These are phyloP conservation scores for Basidioascus undulatus DNA, from an alignment of 768 basidiomycete species.

Conservation along the genomic window DNA sequence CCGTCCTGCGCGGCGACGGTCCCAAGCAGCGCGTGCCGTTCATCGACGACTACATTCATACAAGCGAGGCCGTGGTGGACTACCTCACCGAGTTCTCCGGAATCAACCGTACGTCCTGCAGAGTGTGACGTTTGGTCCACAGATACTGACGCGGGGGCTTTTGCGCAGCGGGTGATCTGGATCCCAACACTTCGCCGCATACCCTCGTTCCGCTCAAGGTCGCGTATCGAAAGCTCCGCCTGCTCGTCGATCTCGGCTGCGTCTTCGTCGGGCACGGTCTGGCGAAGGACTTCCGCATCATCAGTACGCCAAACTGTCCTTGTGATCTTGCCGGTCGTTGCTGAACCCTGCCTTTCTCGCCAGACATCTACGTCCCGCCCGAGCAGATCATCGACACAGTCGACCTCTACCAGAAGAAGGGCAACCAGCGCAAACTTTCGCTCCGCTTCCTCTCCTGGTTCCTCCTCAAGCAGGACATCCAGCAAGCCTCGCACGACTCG, in stretches of 20 bases:
- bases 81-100: slow-evolving; percentile 95
- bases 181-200: slow-evolving; percentile 54
- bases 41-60: slow-evolving; percentile 95
- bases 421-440: slow-evolving; percentile 65
- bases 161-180: slow-evolving; percentile 65
- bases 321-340: not conserved
- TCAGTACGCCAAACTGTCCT: no score
- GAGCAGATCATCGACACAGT: slow-evolving; percentile 93
- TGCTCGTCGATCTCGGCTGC: slow-evolving; percentile 81
- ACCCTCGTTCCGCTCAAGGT: slow-evolving; percentile 86
- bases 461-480: slow-evolving; percentile 73
- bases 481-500: slow-evolving; percentile 79
- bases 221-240: slow-evolving; percentile 91
- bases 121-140: not conserved
- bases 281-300: slow-evolving; percentile 91
- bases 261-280: slow-evolving; percentile 94
- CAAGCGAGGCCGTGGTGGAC: slow-evolving; percentile 82
- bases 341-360: not conserved
- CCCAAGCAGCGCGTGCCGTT: slow-evolving; percentile 61
- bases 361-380: slow-evolving; percentile 88
- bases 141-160: not conserved
- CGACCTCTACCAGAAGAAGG: slow-evolving; percentile 68
- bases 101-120: slow-evolving; percentile 45
- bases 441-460: slow-evolving; percentile 86
- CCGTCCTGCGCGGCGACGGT: slow-evolving; percentile 70